Evolutionary conservation across 176 grass and related monocot genomes (phyloP).

Genomic region (Bolboschoenus planiculmis): DNA sequence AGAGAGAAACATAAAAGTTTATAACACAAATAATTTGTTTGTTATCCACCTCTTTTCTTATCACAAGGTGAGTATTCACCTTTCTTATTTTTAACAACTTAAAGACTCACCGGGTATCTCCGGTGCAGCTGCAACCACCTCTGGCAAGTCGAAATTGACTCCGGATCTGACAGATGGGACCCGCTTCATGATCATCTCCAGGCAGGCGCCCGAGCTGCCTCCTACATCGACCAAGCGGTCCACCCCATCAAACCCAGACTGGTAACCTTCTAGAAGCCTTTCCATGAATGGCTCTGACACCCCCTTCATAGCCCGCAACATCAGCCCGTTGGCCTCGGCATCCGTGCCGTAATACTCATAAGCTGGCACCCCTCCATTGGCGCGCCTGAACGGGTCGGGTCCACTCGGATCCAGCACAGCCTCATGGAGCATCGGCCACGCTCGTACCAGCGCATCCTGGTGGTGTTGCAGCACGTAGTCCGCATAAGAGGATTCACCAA

Average conservation of each 20-base stretch:
- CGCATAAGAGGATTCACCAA: conserved; percentile 42
- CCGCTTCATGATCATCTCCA: conserved; percentile 63
- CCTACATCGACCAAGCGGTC: conserved; percentile 72
- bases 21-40: too few relatives aligned
- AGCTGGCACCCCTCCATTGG: conserved; percentile 51
- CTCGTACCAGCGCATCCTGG: conserved; percentile 68
- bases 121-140: conserved; percentile 63
- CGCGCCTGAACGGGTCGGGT: conserved; percentile 66
- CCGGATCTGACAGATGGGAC: conserved; percentile 34
- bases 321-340: conserved; percentile 46
- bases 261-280: conserved; percentile 46
- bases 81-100: too few relatives aligned
- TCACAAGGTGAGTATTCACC: too few relatives aligned
- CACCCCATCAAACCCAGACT: conserved; percentile 39
- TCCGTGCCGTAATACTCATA: conserved; percentile 70
- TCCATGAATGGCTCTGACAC: conserved; percentile 89
- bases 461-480: conserved; percentile 89
- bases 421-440: conserved; percentile 67
- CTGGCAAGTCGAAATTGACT: conserved; percentile 82
- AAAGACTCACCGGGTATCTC: conserved; percentile 31
- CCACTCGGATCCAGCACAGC: conserved; percentile 64
- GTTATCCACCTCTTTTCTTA: too few relatives aligned
- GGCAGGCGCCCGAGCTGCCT: conserved; percentile 70
- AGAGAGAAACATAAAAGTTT: too few relatives aligned
- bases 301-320: conserved; percentile 64